Evolutionary conservation across 2,329 filamentous ascomycete species (phyloP), one percentile per base, ranked within the genome.

Genomic region (Falciphora oryzae): DNA sequence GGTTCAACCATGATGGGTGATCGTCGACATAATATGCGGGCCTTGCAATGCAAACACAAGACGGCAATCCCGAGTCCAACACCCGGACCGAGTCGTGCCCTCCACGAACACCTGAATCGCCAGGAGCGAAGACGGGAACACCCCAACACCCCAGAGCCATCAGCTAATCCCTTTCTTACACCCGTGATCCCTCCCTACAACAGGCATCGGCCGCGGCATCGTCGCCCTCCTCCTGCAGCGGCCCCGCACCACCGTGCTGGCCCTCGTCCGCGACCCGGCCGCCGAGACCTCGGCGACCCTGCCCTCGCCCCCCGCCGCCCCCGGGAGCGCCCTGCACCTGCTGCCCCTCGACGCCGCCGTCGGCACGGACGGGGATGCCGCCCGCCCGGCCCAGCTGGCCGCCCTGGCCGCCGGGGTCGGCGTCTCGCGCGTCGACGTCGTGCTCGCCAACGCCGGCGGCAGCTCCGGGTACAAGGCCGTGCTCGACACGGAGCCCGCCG

Each of bases 221-320:
- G 61, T 63, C 61, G 25, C 62, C n/a, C 31, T 63, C 53, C 69
- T 72, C 66, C 66, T 70, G 61, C 31, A 63, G 59, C 71, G 71
- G 29, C 68, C 72, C 6, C 22, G 67, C 63, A 70, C 68, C 18
- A 71, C 67, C 63, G 70, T 74, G 59, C 61, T 75, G 61, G 70
- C 70, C 50, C 68, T 69, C n/a, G 65, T 70, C 25, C 70, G 72
- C 66, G 57, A 65, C 29, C 68, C 69, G 4, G 22, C 67, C 38
- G 58, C 68, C 38, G 57, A 65, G 22, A 62, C 67, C 14, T 62
- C 65, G 16, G 96, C 92, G 3, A 87, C 89, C 32, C 82, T 97
- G 28, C 90, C 94, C 76, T 88, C 92, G 71, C 80, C 96, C 28
- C 91, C 96, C 76, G 73, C 63, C 35, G 65, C 67, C 25, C 25